Evolutionary conservation across 257 asterid genomes (phyloP).

Genomic region (Nicotiana noctiflora): DNA sequence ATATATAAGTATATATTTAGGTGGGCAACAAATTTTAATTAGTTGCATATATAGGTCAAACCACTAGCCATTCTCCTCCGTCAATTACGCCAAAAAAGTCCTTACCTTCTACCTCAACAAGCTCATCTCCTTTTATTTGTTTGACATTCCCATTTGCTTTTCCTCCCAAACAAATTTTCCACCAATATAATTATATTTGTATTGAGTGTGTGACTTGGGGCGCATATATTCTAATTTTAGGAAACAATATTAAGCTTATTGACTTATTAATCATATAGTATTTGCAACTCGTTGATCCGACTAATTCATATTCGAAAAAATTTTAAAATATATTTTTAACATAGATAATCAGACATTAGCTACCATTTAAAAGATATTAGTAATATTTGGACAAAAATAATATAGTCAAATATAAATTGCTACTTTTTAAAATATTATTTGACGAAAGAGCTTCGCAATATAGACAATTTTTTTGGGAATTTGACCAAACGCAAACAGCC

Average conservation of each 20-base stretch:
- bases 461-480: not conserved
- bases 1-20: too few species aligned
- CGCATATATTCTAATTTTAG: not conserved
- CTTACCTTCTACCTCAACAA: not conserved
- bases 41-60: not conserved
- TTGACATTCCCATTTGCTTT: conserved; percentile 11
- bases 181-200: not conserved
- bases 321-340: too few species aligned
- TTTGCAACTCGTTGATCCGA: too few species aligned
- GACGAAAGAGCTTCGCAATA: not conserved
- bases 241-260: not conserved
- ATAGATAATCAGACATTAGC: too few species aligned
- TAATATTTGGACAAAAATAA: too few species aligned
- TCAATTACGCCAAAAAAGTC: conserved; percentile 29
- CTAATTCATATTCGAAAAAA: too few species aligned
- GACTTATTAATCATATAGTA: too few species aligned
- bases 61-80: conserved; percentile 20
- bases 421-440: not conserved
- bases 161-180: not conserved
- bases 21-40: not conserved
- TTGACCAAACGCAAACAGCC: not conserved
- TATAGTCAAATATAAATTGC: too few species aligned
- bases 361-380: too few species aligned
- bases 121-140: not conserved
- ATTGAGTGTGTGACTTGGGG: not conserved